phyloP scores from a whole-genome alignment of 345 rosid genomes.

The Eucalyptus tenuipes region DNA sequence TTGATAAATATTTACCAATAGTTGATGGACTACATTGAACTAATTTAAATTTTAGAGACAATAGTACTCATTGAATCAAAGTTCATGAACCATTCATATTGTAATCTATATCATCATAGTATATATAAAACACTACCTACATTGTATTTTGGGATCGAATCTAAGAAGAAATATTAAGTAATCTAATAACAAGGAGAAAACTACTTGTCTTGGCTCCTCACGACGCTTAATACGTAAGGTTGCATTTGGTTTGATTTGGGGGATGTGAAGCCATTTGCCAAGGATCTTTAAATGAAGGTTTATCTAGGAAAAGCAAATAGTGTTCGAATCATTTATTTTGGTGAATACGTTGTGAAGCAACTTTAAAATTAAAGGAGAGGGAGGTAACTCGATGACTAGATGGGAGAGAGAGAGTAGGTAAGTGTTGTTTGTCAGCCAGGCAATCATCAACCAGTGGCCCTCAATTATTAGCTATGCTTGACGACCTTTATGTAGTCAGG shows the following conservation, averaged over 20 bases:
- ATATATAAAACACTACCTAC: neutral
- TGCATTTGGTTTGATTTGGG: neutral
- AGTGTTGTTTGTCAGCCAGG: neutral
- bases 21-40: too few relatives aligned
- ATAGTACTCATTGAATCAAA: accelerated
- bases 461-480: neutral
- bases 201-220: neutral
- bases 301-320: too few relatives aligned
- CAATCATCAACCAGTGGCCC: neutral
- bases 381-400: neutral
- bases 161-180: neutral
- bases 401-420: neutral
- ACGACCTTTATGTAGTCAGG: neutral
- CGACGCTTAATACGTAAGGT: neutral
- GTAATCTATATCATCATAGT: neutral
- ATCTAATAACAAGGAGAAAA: neutral
- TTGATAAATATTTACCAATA: too few relatives aligned
- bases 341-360: neutral
- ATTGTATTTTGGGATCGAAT: neutral
- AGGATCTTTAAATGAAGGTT: neutral
- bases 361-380: neutral
- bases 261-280: neutral
- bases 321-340: neutral
- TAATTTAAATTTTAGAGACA: too few relatives aligned
- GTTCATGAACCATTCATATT: accelerated